Base-by-base conservation (phyloP, 2,329 filamentous ascomycete species). In the Curvularia spicifera region DNA sequence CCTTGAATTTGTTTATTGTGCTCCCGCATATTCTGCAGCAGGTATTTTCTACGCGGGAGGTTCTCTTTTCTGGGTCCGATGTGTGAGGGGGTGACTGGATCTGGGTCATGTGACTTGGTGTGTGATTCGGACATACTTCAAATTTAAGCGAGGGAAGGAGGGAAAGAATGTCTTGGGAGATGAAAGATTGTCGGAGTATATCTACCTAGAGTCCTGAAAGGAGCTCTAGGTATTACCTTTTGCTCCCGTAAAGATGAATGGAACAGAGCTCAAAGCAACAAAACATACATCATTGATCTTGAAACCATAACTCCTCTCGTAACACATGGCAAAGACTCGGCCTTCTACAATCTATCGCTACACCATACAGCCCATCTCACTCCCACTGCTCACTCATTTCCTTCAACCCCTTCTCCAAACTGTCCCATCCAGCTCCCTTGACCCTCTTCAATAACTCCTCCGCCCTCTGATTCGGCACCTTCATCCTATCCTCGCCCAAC, bases 361-460 rank as follows among this genome's bases (percentile, higher is more conserved):
- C 1, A 24, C 18, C 20, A 6, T 0, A 13, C 7, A 18, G 7
- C 15, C 10, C 22, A 44, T 28, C 0, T 58, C 40, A 59, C 18
- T 22, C 4, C 64, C 64, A 64, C 12, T 52, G 45, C n/a, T 53
- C 58, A 52, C 51, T 59, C 57, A 64, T 63, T 1, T 56, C 67
- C 49, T 33, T 51, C 24, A 75, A 52, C 15, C 61, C 64, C 12
- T 65, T 63, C 56, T 72, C 70, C 44, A 73, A 52, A 8, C 58
- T 49, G 54, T 67, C 68, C 68, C 72, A 75, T 1, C 67, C 71
- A 24, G 60, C 51, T 2, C 66, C 67, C 45, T 75, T 74, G 4
- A 70, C 51, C 64, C 71, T 70, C 45, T 44, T 60, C 53, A 76
- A 37, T 10, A 76, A 46, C 43, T 69, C 69, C 55, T 71, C 66